Evolutionary conservation across 768 basidiomycete genomes (phyloP).

Genomic region (Pleurotus citrinopileatus): DNA sequence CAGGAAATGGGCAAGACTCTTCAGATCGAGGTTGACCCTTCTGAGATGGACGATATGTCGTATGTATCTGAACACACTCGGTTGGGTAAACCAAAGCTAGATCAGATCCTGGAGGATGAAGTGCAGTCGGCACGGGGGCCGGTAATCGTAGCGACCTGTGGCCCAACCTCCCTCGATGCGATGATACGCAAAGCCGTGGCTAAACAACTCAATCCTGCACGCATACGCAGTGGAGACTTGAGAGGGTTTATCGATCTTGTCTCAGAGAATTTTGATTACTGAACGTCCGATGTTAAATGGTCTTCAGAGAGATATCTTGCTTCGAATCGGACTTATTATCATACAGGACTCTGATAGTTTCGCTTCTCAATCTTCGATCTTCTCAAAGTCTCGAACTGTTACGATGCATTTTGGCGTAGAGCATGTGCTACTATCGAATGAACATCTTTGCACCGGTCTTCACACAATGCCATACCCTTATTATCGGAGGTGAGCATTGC

Average conservation of each 20-base stretch:
- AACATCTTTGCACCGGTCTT: slow-evolving; percentile 69
- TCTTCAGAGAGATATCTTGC: not conserved
- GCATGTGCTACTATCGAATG: slow-evolving; percentile 74
- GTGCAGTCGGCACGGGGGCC: slow-evolving; percentile 51
- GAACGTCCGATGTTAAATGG: slow-evolving; percentile 15
- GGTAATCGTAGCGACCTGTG: slow-evolving; percentile 75
- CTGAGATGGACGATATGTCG: slow-evolving; percentile 58
- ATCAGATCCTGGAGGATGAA: slow-evolving; percentile 63
- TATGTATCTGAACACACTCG: slow-evolving; percentile 60
- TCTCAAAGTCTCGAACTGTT: too few relatives aligned
- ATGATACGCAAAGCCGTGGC: slow-evolving; percentile 66
- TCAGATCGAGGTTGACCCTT: slow-evolving; percentile 40
- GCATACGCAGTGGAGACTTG: slow-evolving; percentile 52
- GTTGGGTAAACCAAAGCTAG: slow-evolving; percentile 65
- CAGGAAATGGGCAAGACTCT: not conserved
- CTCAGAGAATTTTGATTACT: slow-evolving; percentile 69
- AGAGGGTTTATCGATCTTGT: slow-evolving; percentile 59
- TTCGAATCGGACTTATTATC: not conserved
- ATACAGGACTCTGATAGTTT: not conserved
- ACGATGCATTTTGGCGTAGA: slow-evolving; percentile 41
- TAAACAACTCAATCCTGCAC: slow-evolving; percentile 52
- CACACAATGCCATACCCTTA: slow-evolving; percentile 72
- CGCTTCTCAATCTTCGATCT: slow-evolving; percentile 5
- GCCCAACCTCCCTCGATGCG: slow-evolving; percentile 66
- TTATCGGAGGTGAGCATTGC: slow-evolving; percentile 23